Evolutionary conservation across 116 monocot genomes (phyloP).

Genomic region (Phalaenopsis hybrid): DNA sequence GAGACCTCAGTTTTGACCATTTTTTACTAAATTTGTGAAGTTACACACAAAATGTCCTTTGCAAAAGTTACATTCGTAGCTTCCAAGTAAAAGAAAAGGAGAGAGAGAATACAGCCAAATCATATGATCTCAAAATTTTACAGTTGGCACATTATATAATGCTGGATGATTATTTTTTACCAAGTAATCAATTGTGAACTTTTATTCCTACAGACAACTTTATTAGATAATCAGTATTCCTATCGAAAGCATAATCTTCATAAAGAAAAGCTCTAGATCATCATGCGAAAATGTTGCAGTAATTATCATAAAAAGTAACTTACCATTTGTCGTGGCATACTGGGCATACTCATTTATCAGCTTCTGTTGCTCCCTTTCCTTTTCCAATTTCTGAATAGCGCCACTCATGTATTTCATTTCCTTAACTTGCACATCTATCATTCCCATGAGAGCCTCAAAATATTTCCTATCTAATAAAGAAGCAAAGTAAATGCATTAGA

Average conservation of each 20-base stretch:
- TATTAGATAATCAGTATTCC: background rate
- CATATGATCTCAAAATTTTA: slow-evolving; percentile 1
- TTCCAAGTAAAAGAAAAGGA: background rate
- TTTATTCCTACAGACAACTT: background rate
- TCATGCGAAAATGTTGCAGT: background rate
- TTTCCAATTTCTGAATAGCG: slow-evolving; percentile 54
- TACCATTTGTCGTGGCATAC: slow-evolving; percentile 45
- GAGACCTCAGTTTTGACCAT: no score
- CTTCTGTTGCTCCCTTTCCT: slow-evolving; percentile 39
- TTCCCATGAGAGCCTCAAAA: slow-evolving; percentile 65
- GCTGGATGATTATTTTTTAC: background rate
- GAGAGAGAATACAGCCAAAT: background rate
- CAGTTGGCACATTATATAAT: background rate
- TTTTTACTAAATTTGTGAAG: background rate
- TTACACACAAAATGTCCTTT: background rate
- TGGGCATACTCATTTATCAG: slow-evolving; percentile 29
- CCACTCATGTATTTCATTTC: slow-evolving; percentile 86
- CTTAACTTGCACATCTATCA: slow-evolving; percentile 78
- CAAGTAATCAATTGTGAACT: background rate
- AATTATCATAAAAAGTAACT: slow-evolving; percentile 11
- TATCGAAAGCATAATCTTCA: background rate
- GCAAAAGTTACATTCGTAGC: background rate
- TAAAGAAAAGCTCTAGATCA: background rate
- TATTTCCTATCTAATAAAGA: slow-evolving; percentile 47
- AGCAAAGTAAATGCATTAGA: slow-evolving; percentile 5